Conservation (phyloP, 108 stramenopile species). For the Discostella stelligeroides region DNA sequence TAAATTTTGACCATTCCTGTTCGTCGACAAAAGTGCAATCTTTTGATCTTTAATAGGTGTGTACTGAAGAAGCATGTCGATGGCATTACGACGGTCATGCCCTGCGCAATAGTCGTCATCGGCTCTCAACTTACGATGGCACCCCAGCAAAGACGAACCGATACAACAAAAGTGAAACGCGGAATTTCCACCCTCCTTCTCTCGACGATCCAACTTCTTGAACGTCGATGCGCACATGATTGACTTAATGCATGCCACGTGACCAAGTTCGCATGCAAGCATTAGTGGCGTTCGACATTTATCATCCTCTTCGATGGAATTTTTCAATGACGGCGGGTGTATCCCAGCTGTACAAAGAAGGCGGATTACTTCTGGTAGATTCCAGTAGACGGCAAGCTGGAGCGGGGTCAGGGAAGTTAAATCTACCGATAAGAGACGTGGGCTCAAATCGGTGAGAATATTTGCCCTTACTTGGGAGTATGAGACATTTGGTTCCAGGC, state of each 20-base stretch:
- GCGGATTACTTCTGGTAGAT: constrained; percentile 28
- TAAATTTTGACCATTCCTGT: constrained; percentile 52
- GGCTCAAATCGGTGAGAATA: neutral
- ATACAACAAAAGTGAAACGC: constrained; percentile 49
- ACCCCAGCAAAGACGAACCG: neutral
- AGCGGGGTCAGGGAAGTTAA: constrained; percentile 32
- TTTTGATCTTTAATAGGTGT: constrained; percentile 40
- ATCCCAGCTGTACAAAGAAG: neutral
- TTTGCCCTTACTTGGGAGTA: neutral
- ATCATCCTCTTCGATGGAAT: constrained; percentile 29
- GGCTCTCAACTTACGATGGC: too few relatives aligned
- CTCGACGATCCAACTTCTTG: constrained; percentile 35
- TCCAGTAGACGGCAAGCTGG: constrained; percentile 28
- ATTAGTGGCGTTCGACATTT: constrained; percentile 47
- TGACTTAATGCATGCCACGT: constrained; percentile 54
- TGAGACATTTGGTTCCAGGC: neutral
- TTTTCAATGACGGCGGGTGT: neutral
- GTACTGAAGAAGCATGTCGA: constrained; percentile 24
- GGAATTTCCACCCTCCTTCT: constrained; percentile 33
- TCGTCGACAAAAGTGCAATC: constrained; percentile 46
- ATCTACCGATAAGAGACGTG: constrained; percentile 16
- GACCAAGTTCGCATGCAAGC: constrained; percentile 60
- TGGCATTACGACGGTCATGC: constrained; percentile 9
- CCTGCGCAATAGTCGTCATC: neutral
- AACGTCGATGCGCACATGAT: constrained; percentile 35